Evolutionary conservation across 2,329 filamentous ascomycete species (phyloP), one percentile per base, ranked within the genome.

Genomic region (Sporothrix schenckii): DNA sequence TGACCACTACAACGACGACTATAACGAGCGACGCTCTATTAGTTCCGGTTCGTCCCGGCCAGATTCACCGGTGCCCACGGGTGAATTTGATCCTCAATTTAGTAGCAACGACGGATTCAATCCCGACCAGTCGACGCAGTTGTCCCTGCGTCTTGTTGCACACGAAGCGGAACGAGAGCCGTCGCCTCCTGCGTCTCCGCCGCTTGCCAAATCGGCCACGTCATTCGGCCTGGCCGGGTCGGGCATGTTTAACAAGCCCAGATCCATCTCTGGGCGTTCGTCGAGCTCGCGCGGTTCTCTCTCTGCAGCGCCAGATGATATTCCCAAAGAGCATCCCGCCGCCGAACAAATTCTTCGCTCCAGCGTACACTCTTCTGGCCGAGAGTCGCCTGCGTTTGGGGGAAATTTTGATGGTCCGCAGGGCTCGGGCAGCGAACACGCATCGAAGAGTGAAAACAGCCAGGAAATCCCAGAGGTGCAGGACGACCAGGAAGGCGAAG

Each of bases 311-410:
- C n/a, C 50, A n/a, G 19, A 52, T 34, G 60, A 66, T 1, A 27
- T 24, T 34, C 16, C 47, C 6, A n/a, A 47, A 4, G 58, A 47
- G 6, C 58, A 6, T n/a, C n/a, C n/a, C n/a, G 24, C 44, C 1
- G 27, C 44, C 3, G 61, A 52, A 4, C 63, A 58, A 13, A 30
- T 53, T 3, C 39, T 69, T 14, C 30, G 14, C 6, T n/a, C 60
- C 0, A 69, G 70, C 60, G 34, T 53, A 21, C 49, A 65, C 39
- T 67, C 61, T 1, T 61, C 52, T 6, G 66, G 60, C 4, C 63
- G 65, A 10, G 24, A 49, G 9, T 68, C 65, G 4, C 66, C 66
- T 21, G 61, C 14, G 24, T 50, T 65, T 13, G 24, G 44, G 10
- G 61, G 27, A 3, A 65, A 11, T 30, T 53, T 39, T 39, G 63